Conservation (phyloP, 352 stramenopile species). For the Phytophthora boehmeriae region DNA sequence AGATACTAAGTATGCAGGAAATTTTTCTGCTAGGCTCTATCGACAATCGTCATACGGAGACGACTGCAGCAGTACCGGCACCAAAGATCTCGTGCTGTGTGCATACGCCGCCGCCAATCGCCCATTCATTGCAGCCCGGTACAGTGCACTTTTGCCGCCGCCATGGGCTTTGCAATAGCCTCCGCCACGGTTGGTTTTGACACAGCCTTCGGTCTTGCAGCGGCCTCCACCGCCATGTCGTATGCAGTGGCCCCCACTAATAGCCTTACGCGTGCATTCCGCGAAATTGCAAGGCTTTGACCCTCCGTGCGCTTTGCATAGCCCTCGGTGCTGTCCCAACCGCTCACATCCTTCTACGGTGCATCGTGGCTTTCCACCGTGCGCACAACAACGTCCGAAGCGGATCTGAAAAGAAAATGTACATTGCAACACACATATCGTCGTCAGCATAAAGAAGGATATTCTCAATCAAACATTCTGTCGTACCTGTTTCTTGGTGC, state of each 20-base stretch:
- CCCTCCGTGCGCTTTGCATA: constrained; percentile 86
- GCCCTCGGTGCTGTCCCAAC: constrained; percentile 57
- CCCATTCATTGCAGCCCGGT: constrained; percentile 71
- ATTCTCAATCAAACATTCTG: background rate
- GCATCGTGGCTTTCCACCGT: constrained; percentile 77
- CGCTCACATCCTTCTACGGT: constrained; percentile 71
- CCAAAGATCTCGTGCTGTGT: constrained; percentile 66
- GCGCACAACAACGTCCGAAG: constrained; percentile 75
- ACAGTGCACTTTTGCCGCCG: constrained; percentile 78
- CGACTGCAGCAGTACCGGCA: constrained; percentile 28
- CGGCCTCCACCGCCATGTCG: constrained; percentile 74
- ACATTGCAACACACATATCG: constrained; percentile 1
- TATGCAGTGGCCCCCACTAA: constrained; percentile 83
- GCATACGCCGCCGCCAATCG: constrained; percentile 68
- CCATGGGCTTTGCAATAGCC: constrained; percentile 83
- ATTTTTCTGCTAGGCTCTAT: constrained; percentile 4
- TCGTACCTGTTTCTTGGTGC: constrained; percentile 82
- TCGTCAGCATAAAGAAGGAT: constrained; percentile 6
- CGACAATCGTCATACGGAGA: constrained; percentile 51
- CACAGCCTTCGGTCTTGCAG: constrained; percentile 70
- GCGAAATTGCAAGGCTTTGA: constrained; percentile 64
- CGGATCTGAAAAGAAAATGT: constrained; percentile 47
- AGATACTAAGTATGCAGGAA: constrained; percentile 29
- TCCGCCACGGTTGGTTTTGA: constrained; percentile 79
- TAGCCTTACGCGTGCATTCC: constrained; percentile 71